Conservation (phyloP, 805 yeast genomes). For the Komagataella pastoris region DNA sequence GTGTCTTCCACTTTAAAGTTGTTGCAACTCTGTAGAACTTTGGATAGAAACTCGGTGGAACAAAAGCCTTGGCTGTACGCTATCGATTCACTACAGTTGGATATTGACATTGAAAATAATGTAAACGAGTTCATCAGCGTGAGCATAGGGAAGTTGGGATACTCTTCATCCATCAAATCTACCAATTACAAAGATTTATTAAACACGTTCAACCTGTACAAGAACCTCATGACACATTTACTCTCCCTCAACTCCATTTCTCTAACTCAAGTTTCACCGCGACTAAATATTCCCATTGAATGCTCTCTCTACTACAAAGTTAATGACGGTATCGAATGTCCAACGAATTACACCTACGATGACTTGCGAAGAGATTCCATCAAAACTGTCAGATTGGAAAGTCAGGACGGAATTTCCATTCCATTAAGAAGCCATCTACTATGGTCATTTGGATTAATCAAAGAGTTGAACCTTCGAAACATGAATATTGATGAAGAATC, state of each 20-base stretch:
- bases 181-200: not conserved
- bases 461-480: slow-evolving; percentile 28
- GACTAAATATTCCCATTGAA: slow-evolving; percentile 26
- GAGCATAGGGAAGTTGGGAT: not conserved
- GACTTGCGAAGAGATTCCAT: not conserved
- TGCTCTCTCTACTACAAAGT: slow-evolving; percentile 11
- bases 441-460: slow-evolving; percentile 29
- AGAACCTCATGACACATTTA: not conserved
- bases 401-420: slow-evolving; percentile 36
- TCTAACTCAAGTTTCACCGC: slow-evolving; percentile 34
- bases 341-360: slow-evolving; percentile 3
- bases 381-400: slow-evolving; percentile 10
- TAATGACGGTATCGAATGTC: slow-evolving; percentile 4
- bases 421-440: slow-evolving; percentile 35
- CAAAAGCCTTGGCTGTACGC: slow-evolving; percentile 8
- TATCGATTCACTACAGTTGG: slow-evolving; percentile 1
- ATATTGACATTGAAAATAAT: not conserved
- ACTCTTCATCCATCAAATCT: not conserved
- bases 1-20: slow-evolving; percentile 12
- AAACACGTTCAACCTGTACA: not conserved
- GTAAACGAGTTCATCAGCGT: not conserved
- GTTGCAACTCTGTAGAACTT: slow-evolving; percentile 12
- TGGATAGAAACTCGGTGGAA: slow-evolving; percentile 7
- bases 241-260: not conserved
- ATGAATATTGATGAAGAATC: slow-evolving; percentile 33